phyloP scores from a whole-genome alignment of 106 monocot genomes.

The Dactylorhiza incarnata region DNA sequence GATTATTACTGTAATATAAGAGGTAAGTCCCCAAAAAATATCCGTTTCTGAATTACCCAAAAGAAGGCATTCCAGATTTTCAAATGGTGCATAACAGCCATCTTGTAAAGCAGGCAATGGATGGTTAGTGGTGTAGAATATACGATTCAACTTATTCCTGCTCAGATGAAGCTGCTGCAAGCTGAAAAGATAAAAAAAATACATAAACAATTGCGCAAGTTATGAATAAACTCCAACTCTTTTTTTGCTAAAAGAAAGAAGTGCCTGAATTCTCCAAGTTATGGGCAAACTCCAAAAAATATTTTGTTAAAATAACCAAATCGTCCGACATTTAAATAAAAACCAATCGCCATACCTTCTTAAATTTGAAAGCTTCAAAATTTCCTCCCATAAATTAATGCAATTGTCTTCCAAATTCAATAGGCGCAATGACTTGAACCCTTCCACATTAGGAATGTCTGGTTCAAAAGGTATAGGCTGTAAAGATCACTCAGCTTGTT shows the following conservation, averaged over 20 bases:
- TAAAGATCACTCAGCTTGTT: conserved; percentile 12
- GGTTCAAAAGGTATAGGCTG: conserved; percentile 26
- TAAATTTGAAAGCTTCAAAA: conserved; percentile 70
- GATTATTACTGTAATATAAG: background rate
- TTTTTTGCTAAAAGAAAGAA: background rate
- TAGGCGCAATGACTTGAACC: conserved; percentile 54
- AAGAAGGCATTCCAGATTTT: conserved; percentile 76
- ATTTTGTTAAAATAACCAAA: background rate
- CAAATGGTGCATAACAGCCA: conserved; percentile 37
- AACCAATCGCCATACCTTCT: conserved; percentile 47
- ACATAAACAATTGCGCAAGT: background rate
- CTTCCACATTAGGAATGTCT: conserved; percentile 22
- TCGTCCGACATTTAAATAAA: background rate
- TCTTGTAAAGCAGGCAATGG: conserved; percentile 9
- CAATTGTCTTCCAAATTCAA: conserved; percentile 84
- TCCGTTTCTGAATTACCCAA: conserved; percentile 41
- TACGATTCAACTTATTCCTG: conserved; percentile 67
- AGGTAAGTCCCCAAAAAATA: background rate
- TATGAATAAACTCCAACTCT: background rate
- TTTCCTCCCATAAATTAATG: conserved; percentile 70
- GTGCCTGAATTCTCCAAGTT: background rate
- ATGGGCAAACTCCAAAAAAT: background rate
- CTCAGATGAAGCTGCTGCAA: conserved; percentile 90
- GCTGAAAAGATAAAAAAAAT: conserved; percentile 28
- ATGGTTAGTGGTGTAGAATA: conserved; percentile 48